Conservation (phyloP, 176 grass and related monocot genomes). For the Zoysia japonica region DNA sequence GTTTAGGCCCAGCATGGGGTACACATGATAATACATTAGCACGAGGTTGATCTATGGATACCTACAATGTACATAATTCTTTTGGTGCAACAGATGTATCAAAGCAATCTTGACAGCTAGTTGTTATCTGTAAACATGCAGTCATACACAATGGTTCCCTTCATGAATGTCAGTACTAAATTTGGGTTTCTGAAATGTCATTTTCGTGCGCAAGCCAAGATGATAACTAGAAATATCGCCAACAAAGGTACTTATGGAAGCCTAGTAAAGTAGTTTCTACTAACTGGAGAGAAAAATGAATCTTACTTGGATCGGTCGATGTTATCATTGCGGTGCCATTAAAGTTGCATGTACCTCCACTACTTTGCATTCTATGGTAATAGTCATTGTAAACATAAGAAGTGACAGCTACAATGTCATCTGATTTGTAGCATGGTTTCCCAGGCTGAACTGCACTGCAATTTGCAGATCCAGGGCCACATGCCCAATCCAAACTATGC, state of each 20-base stretch:
- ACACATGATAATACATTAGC: background rate
- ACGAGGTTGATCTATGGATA: background rate
- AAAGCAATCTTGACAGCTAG: background rate
- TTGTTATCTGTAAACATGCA: background rate
- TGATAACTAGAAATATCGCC: background rate
- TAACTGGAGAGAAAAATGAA: constrained; percentile 21
- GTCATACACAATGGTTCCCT: background rate
- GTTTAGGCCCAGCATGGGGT: background rate
- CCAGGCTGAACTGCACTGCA: constrained; percentile 89
- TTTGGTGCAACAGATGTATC: constrained; percentile 1
- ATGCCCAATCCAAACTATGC: constrained; percentile 96
- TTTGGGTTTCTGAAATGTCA: background rate
- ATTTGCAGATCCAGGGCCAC: constrained; percentile 94
- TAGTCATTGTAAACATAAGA: constrained; percentile 99
- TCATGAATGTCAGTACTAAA: background rate
- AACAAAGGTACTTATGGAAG: constrained; percentile 21
- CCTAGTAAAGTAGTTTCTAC: background rate
- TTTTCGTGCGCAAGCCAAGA: constrained; percentile 3
- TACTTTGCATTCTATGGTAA: constrained; percentile 89
- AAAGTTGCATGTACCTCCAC: constrained; percentile 90
- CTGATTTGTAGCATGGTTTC: constrained; percentile 72
- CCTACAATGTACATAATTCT: background rate
- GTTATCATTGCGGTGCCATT: constrained; percentile 85
- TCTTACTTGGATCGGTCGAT: constrained; percentile 91
- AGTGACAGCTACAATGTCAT: constrained; percentile 80